These are phyloP conservation scores for Arthrocladium fulminans DNA, from an alignment of 2,329 filamentous ascomycete genomes.

Conservation along the genomic window DNA sequence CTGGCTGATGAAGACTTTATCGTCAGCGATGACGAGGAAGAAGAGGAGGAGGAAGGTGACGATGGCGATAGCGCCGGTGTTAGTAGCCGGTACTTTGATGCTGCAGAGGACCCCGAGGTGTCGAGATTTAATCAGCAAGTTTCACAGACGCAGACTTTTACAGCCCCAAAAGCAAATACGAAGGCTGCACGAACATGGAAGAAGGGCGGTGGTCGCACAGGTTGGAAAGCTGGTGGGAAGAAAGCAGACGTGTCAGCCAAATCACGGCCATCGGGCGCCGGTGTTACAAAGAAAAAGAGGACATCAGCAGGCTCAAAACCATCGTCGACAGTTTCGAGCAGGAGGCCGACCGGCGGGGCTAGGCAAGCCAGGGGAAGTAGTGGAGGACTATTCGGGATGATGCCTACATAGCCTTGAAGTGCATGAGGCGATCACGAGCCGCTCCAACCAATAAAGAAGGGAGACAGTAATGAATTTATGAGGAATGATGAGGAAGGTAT, in stretches of 20 bases:
- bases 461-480: too few species aligned
- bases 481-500: not conserved
- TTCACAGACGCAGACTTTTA: conserved; percentile 15
- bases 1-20: conserved; percentile 26
- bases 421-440: too few species aligned
- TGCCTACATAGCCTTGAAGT: conserved; percentile 2
- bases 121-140: conserved; percentile 3
- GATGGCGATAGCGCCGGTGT: conserved; percentile 9
- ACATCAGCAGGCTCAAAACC: conserved; percentile 6
- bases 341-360: not conserved
- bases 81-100: conserved; percentile 22
- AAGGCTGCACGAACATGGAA: conserved; percentile 2
- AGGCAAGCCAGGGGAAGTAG: not conserved
- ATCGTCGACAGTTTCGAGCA: not conserved
- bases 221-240: conserved; percentile 3
- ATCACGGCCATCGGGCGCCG: conserved; percentile 1
- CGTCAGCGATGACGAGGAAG: conserved; percentile 12
- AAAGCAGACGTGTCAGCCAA: conserved; percentile 1
- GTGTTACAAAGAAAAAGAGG: conserved; percentile 6
- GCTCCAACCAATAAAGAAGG: too few species aligned
- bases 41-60: conserved; percentile 15
- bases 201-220: not conserved
- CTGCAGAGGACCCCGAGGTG: conserved; percentile 17
- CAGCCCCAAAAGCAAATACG: conserved; percentile 3
- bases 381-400: conserved; percentile 9